These are phyloP conservation scores for Auxenochlorella pyrenoidosa DNA, from an alignment of 139 green algal genomes.

Conservation along the genomic window DNA sequence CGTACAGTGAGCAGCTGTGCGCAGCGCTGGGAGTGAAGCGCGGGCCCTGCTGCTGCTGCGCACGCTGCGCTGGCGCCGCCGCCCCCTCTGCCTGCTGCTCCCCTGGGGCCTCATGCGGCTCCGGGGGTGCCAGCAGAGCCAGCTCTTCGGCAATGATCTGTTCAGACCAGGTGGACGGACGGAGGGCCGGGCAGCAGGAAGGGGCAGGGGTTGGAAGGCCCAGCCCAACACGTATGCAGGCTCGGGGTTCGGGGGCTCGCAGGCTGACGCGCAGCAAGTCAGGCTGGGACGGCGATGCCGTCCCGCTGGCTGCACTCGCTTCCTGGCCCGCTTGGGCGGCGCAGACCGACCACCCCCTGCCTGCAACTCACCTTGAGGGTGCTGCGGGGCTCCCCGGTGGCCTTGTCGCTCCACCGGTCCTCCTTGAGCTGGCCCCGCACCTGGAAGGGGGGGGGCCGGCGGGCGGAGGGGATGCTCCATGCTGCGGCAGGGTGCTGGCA, in stretches of 20 bases:
- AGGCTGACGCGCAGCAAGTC: no score
- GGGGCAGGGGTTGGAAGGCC: no score
- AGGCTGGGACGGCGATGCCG: no score
- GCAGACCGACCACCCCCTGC: no score
- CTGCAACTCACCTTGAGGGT: background rate
- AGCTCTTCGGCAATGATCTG: conserved; percentile 12
- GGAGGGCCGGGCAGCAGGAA: background rate
- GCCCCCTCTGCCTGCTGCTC: background rate
- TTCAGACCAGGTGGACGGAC: no score
- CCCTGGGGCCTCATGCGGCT: background rate
- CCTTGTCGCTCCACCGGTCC: background rate
- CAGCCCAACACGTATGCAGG: no score
- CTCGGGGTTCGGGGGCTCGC: no score
- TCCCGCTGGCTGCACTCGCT: background rate
- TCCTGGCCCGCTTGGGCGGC: background rate
- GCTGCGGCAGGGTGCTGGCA: background rate
- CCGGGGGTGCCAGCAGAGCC: background rate
- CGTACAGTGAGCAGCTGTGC: background rate
- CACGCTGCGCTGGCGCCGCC: background rate
- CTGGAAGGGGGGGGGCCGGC: background rate
- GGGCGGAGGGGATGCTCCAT: no score
- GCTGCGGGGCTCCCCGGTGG: background rate
- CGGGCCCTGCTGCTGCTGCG: background rate
- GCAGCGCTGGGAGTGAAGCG: background rate
- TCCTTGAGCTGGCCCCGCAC: background rate